These are phyloP conservation scores for Chrysosphaeria jannelii DNA, from an alignment of 2,329 filamentous ascomycete genomes.

Conservation along the genomic window DNA sequence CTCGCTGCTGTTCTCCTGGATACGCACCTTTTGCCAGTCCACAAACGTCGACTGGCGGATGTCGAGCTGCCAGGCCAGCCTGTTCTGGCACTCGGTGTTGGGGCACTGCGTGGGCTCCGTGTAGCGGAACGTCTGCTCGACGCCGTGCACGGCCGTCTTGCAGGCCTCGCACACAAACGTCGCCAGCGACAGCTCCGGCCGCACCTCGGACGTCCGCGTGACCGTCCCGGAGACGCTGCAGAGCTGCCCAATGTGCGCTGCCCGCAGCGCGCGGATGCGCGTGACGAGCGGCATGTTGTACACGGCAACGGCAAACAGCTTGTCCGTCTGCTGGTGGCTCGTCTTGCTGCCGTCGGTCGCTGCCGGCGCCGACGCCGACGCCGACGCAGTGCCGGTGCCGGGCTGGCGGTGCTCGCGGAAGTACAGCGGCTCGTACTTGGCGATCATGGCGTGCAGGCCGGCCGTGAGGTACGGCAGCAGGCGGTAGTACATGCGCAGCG, in stretches of 20 bases:
- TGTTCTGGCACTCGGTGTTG: slow-evolving; percentile 63
- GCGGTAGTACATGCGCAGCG: slow-evolving; percentile 78
- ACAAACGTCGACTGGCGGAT: slow-evolving; percentile 93
- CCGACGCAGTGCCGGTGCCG: slow-evolving; percentile 19
- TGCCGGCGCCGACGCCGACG: slow-evolving; percentile 29
- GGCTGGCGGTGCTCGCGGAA: slow-evolving; percentile 79
- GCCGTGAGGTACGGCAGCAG: slow-evolving; percentile 77
- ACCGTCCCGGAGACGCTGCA: slow-evolving; percentile 92
- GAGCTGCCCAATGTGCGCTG: slow-evolving; percentile 70
- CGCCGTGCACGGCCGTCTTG: slow-evolving; percentile 55
- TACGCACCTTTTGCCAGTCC: slow-evolving; percentile 95
- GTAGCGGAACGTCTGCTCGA: slow-evolving; percentile 93
- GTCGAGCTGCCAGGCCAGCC: slow-evolving; percentile 82
- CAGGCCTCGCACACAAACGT: slow-evolving; percentile 83
- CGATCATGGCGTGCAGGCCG: slow-evolving; percentile 73
- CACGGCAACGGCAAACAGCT: slow-evolving; percentile 75
- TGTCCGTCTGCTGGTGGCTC: slow-evolving; percentile 83
- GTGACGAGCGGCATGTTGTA: slow-evolving; percentile 80
- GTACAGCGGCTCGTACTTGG: slow-evolving; percentile 81
- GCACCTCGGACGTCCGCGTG: slow-evolving; percentile 85
- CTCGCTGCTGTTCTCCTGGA: slow-evolving; percentile 94
- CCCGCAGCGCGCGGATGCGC: slow-evolving; percentile 58
- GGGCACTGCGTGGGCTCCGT: slow-evolving; percentile 92
- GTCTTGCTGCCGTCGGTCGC: slow-evolving; percentile 44
- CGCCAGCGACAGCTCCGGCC: slow-evolving; percentile 70